Evolutionary conservation across 805 yeast genomes (phyloP), one percentile per base, ranked within the genome.

Genomic region (Candida patagonica): DNA sequence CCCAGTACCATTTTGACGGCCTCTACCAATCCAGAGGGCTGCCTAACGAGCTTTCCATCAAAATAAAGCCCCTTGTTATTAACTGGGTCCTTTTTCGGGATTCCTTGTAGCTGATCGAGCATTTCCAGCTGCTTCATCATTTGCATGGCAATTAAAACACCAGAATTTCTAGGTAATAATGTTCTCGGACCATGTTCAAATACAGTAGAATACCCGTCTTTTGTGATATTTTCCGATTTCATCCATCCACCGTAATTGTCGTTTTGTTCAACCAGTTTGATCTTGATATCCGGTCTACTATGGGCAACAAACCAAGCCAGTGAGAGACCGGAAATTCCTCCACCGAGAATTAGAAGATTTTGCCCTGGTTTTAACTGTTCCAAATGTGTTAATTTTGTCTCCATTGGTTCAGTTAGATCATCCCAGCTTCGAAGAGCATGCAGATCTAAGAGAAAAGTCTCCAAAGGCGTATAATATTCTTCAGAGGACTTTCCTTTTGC

Each of bases 151-250:
- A 59, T 45, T 26, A 42, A 42, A 1, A 62, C 75, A 0, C 97
- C 97, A 30, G 77, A 77, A 40, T 86, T 81, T 5, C 74, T 74
- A 0, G 95, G 95, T 44, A 96, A 65, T 32, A 92, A 63, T 0
- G 97, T 92, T 37, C 97, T 65, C 0, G 98, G 97, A 0, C 97
- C 98, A 46, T 79, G 80, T 52, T 92, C 97, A 23, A 85, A 57
- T 2, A 68, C 43, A 0, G 70, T 56, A 2, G 49, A 5, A 51
- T 49, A 34, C 9, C 42, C 54, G 29, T 45, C 46, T 51, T 42
- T 29, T 24, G 48, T 36, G 27, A 63, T 53, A n/a, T 50, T 48
- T n/a, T 63, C 56, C 9, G 53, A 49, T 42, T 71, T 60, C 53
- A 89, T 82, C 72, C 82, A 88, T 0, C 98, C 98, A 10, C 96